phyloP scores from a whole-genome alignment of 345 rosid genomes.

The Eucalyptus cloeziana region DNA sequence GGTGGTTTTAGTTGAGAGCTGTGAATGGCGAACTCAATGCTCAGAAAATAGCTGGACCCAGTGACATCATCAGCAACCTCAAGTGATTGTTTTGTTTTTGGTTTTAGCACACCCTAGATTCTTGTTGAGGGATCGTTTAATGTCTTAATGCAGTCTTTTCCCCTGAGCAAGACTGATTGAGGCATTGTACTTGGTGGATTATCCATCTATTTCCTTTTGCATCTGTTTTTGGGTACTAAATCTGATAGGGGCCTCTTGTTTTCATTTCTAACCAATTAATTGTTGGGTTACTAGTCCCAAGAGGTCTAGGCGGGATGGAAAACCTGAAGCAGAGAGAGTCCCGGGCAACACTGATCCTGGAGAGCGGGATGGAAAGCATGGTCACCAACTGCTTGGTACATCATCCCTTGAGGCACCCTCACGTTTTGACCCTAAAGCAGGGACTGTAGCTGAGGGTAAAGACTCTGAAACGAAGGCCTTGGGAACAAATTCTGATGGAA shows the following conservation, averaged over 20 bases:
- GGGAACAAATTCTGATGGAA: constrained; percentile 13
- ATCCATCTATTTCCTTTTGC: not conserved
- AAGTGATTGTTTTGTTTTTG: not conserved
- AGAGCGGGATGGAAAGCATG: constrained; percentile 28
- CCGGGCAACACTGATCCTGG: constrained; percentile 14
- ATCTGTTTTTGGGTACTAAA: not conserved
- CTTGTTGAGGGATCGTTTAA: not conserved
- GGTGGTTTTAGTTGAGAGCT: not conserved
- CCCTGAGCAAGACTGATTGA: not conserved
- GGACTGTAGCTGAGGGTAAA: constrained; percentile 12
- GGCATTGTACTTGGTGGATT: not conserved
- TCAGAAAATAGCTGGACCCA: not conserved
- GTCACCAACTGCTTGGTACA: constrained; percentile 37
- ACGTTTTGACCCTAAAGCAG: constrained; percentile 13
- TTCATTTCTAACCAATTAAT: not conserved
- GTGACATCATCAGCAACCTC: not conserved
- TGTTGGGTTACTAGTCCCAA: constrained; percentile 40
- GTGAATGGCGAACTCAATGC: not conserved
- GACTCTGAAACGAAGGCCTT: constrained; percentile 35
- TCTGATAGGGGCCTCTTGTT: not conserved
- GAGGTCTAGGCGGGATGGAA: constrained; percentile 69
- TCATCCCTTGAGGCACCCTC: constrained; percentile 36
- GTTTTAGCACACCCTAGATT: not conserved
- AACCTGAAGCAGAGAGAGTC: constrained; percentile 38
- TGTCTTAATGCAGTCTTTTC: not conserved